These are phyloP conservation scores for Penicillium dipodomyicola DNA, from an alignment of 495 filamentous ascomycete species.

Conservation along the genomic window DNA sequence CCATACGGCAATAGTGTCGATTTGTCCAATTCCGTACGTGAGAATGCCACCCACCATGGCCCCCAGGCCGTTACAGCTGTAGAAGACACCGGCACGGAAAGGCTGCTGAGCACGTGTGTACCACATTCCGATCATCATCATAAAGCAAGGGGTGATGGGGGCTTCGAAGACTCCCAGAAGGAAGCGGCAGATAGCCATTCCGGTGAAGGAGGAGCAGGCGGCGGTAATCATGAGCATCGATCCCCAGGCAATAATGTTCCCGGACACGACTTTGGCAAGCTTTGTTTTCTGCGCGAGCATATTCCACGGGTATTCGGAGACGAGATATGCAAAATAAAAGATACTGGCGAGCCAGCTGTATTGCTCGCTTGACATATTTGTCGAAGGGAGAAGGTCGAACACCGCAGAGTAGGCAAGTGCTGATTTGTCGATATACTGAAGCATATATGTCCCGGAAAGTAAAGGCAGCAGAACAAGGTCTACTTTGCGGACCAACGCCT, in stretches of 20 bases:
- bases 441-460: slow-evolving; percentile 49
- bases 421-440: slow-evolving; percentile 43
- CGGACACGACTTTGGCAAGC: slow-evolving; percentile 22
- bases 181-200: slow-evolving; percentile 42
- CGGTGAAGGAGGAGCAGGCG: slow-evolving; percentile 32
- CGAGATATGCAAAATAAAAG: slow-evolving; percentile 55
- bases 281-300: slow-evolving; percentile 24
- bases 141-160: slow-evolving; percentile 44
- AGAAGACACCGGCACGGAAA: slow-evolving; percentile 39
- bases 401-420: slow-evolving; percentile 38
- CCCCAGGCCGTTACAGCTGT: slow-evolving; percentile 48
- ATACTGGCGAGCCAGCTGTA: slow-evolving; percentile 54
- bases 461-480: slow-evolving; percentile 51
- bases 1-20: slow-evolving; percentile 43
- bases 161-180: slow-evolving; percentile 40
- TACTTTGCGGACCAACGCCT: slow-evolving; percentile 33
- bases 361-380: slow-evolving; percentile 34
- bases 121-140: slow-evolving; percentile 40
- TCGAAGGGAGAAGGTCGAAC: slow-evolving; percentile 33
- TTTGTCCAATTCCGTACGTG: slow-evolving; percentile 51
- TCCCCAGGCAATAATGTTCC: slow-evolving; percentile 35
- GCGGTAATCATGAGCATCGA: slow-evolving; percentile 42
- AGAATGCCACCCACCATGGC: slow-evolving; percentile 48
- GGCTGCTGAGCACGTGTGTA: slow-evolving; percentile 31
- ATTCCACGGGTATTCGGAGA: slow-evolving; percentile 37